These are phyloP conservation scores for Fusarium guadeloupense DNA, from an alignment of 2,329 filamentous ascomycete genomes.

Conservation along the genomic window DNA sequence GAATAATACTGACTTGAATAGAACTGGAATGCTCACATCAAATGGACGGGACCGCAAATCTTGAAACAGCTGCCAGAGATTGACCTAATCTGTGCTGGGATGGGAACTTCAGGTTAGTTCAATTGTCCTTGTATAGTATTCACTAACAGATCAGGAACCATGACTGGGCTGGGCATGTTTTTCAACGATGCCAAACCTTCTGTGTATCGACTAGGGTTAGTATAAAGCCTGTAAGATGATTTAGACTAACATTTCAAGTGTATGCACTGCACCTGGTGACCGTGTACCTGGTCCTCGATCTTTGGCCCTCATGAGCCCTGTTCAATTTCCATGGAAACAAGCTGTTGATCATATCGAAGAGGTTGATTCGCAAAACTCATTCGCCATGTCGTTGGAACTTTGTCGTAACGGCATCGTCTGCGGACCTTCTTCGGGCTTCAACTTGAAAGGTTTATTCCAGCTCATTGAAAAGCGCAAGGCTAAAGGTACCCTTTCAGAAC, in stretches of 20 bases:
- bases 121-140: slow-evolving; percentile 14
- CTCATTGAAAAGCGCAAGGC: slow-evolving; percentile 60
- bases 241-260: slow-evolving; percentile 50
- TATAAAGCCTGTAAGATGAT: fast-evolving
- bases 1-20: slow-evolving; percentile 24
- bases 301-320: slow-evolving; percentile 57
- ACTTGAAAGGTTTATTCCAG: slow-evolving; percentile 61
- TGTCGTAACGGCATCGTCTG: slow-evolving; percentile 66
- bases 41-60: slow-evolving; percentile 69
- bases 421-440: slow-evolving; percentile 69
- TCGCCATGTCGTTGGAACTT: slow-evolving; percentile 60
- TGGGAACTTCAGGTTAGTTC: slow-evolving; percentile 63
- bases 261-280: slow-evolving; percentile 66
- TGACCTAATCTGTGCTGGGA: slow-evolving; percentile 63
- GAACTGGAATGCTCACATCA: slow-evolving; percentile 64
- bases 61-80: slow-evolving; percentile 65
- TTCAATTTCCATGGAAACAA: slow-evolving; percentile 66
- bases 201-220: slow-evolving; percentile 50
- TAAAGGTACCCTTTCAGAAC: slow-evolving; percentile 53
- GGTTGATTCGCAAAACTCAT: slow-evolving; percentile 65
- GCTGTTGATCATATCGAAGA: slow-evolving; percentile 65
- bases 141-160: slow-evolving; percentile 45
- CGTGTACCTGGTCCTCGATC: slow-evolving; percentile 68
- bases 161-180: slow-evolving; percentile 60
- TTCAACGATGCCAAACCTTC: slow-evolving; percentile 61